Evolutionary conservation across 495 filamentous ascomycete genomes (phyloP).

Genomic region (Annulohypoxylon stygium): DNA sequence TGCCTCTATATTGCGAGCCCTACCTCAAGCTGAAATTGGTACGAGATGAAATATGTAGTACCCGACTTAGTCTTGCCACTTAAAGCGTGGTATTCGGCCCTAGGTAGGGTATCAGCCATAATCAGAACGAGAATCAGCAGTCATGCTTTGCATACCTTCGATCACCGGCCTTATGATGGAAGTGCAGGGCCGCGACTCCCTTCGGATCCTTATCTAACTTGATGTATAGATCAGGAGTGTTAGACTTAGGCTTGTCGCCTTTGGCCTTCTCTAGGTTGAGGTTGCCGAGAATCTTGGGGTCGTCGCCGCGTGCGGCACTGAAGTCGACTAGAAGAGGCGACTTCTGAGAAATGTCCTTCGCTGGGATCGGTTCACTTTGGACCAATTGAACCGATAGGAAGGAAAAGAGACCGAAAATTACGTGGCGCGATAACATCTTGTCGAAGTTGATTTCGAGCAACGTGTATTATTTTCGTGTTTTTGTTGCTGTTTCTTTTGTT

Average conservation of each 20-base stretch:
- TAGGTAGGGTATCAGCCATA: slow-evolving; percentile 11
- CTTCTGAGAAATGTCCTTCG: neutral
- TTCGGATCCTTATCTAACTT: slow-evolving; percentile 35
- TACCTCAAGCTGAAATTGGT: slow-evolving; percentile 36
- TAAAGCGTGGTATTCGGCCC: slow-evolving; percentile 40
- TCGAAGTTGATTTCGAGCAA: neutral
- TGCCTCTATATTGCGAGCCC: neutral
- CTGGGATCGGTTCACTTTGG: slow-evolving; percentile 27
- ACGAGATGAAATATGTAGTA: slow-evolving; percentile 42
- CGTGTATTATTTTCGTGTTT: neutral
- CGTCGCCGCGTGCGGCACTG: slow-evolving; percentile 32
- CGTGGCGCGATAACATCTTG: slow-evolving; percentile 21
- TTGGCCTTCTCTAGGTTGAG: slow-evolving; percentile 39
- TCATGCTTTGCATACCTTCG: slow-evolving; percentile 23
- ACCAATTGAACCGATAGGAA: slow-evolving; percentile 2
- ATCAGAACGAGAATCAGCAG: too few relatives aligned
- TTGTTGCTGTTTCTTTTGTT: neutral
- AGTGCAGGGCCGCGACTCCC: slow-evolving; percentile 23
- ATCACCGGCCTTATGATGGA: slow-evolving; percentile 32
- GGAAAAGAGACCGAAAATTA: slow-evolving; percentile 15
- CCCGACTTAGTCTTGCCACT: slow-evolving; percentile 32
- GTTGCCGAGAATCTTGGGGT: slow-evolving; percentile 35
- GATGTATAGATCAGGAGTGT: slow-evolving; percentile 34
- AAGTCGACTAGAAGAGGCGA: slow-evolving; percentile 33
- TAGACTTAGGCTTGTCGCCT: slow-evolving; percentile 24